Conservation (phyloP, 495 filamentous ascomycete species). For the Penicillium dipodomyicola region DNA sequence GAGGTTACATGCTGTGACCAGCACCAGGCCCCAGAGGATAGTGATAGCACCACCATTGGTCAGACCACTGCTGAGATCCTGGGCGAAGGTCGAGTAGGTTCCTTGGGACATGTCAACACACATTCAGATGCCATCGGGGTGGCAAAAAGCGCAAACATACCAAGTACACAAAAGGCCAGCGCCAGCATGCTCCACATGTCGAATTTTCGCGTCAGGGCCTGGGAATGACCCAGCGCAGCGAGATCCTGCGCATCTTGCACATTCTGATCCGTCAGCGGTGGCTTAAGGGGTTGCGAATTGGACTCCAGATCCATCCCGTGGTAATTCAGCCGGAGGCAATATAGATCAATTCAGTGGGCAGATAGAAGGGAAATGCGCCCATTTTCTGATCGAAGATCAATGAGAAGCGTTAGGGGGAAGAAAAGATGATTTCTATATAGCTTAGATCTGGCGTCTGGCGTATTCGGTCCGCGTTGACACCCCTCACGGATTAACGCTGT, state of each 20-base stretch:
- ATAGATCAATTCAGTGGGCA: conserved; percentile 21
- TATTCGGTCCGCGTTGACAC: conserved; percentile 4
- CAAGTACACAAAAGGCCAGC: conserved; percentile 49
- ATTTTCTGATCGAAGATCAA: conserved; percentile 25
- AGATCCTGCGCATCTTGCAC: conserved; percentile 48
- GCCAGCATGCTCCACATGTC: conserved; percentile 48
- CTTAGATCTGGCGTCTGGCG: not conserved
- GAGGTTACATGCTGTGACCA: conserved; percentile 48
- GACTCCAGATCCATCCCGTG: conserved; percentile 37
- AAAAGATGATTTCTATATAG: conserved; percentile 20
- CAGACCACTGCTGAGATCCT: conserved; percentile 45
- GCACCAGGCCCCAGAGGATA: conserved; percentile 50
- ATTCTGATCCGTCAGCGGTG: conserved; percentile 24
- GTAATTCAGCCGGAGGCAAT: conserved; percentile 16
- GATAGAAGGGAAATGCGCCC: conserved; percentile 15
- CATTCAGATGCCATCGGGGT: not conserved
- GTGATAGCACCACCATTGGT: conserved; percentile 48
- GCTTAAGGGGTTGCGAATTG: conserved; percentile 32
- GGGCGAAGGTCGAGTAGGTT: conserved; percentile 49
- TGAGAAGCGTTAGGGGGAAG: not conserved
- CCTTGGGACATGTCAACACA: conserved; percentile 17
- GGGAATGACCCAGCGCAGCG: conserved; percentile 51
- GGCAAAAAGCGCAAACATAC: conserved; percentile 14
- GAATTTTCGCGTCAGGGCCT: conserved; percentile 50
- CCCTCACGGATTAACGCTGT: conserved; percentile 6